Percentiles rank a stretch among this genome's conserved stretches.
Evolutionary conservation across 768 basidiomycete species (phyloP).

Genomic region (Rhodotorula graminis): DNA sequence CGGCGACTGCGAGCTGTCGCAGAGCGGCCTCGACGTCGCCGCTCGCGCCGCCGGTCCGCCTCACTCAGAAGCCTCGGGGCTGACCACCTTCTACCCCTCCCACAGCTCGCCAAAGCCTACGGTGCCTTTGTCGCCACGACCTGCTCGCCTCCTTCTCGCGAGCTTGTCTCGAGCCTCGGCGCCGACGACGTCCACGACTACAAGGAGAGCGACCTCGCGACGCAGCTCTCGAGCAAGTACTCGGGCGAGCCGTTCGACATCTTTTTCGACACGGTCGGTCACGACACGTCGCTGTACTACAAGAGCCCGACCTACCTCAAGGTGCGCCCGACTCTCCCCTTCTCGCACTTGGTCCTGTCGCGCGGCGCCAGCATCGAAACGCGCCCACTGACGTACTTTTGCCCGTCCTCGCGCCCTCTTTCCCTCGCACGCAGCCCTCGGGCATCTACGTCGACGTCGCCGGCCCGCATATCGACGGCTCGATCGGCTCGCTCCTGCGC

Average conservation of each 20-base stretch:
- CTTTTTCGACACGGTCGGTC: slow-evolving; percentile 55
- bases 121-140: slow-evolving; percentile 33
- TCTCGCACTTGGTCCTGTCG: too few relatives aligned
- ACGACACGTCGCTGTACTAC: slow-evolving; percentile 50
- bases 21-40: too few relatives aligned
- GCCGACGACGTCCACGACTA: slow-evolving; percentile 24
- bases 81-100: background rate
- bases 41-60: too few relatives aligned
- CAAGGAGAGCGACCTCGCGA: slow-evolving; percentile 9
- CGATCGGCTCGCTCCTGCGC: background rate
- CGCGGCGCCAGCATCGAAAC: too few relatives aligned
- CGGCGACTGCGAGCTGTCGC: too few relatives aligned
- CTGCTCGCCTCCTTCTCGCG: slow-evolving; percentile 20
- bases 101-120: slow-evolving; percentile 25
- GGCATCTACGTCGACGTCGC: slow-evolving; percentile 56
- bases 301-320: slow-evolving; percentile 50
- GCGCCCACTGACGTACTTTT: too few relatives aligned
- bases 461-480: slow-evolving; percentile 7
- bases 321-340: background rate
- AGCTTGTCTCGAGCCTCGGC: slow-evolving; percentile 19
- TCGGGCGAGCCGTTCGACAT: slow-evolving; percentile 52
- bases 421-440: background rate
- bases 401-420: too few relatives aligned
- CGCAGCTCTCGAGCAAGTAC: slow-evolving; percentile 2
- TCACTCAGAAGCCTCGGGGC: too few relatives aligned